Evolutionary conservation across 2,329 filamentous ascomycete genomes (phyloP).

Genomic region (Aspergillus proliferans): DNA sequence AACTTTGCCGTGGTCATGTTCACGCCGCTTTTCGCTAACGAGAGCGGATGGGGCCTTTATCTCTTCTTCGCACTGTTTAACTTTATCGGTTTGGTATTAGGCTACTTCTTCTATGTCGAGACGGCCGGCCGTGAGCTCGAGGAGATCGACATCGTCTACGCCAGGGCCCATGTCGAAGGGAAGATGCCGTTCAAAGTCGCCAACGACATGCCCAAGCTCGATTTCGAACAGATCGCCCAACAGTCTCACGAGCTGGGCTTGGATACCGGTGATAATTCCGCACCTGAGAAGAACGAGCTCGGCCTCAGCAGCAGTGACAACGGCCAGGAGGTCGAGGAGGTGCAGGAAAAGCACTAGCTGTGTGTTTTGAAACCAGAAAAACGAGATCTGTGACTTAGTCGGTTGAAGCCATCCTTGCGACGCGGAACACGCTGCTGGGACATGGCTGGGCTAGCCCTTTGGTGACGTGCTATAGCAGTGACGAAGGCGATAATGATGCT

Average conservation of each 20-base stretch:
- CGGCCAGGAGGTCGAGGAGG: not conserved
- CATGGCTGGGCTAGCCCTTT: not conserved
- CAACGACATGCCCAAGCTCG: conserved; percentile 25
- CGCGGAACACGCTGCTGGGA: not conserved
- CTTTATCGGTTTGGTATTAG: conserved; percentile 40
- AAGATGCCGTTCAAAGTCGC: conserved; percentile 24
- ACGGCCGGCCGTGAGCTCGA: conserved; percentile 39
- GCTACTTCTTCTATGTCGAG: conserved; percentile 48
- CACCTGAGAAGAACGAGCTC: conserved; percentile 3
- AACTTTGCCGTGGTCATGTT: conserved; percentile 50
- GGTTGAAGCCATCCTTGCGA: not conserved
- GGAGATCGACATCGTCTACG: conserved; percentile 35
- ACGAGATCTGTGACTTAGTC: not conserved
- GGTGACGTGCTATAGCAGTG: not conserved
- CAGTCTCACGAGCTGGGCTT: conserved; percentile 20
- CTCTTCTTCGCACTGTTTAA: conserved; percentile 37
- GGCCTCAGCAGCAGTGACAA: conserved; percentile 1
- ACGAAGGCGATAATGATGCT: not conserved
- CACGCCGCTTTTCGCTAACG: conserved; percentile 31
- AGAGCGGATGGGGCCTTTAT: conserved; percentile 34
- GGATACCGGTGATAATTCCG: conserved; percentile 3
- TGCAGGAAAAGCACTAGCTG: not conserved
- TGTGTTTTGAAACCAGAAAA: no score
- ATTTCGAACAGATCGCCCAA: conserved; percentile 18
- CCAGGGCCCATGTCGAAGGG: conserved; percentile 33